These are phyloP conservation scores for Chlorella vulgaris DNA, from an alignment of 139 green algal genomes.

Conservation along the genomic window DNA sequence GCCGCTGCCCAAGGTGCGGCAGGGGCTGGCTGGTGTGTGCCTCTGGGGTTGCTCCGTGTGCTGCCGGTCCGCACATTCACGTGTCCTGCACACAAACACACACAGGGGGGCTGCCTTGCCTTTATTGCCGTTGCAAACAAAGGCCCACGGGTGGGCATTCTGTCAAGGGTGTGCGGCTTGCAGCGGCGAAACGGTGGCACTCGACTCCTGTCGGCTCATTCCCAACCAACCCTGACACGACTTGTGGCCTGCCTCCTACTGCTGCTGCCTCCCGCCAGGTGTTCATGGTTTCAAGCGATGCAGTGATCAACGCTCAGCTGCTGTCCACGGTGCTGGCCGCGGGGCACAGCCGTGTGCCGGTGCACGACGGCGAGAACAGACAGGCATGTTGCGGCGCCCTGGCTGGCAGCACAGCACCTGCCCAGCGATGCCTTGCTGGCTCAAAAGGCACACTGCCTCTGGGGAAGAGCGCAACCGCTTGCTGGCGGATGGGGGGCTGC, in stretches of 20 bases:
- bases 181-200: neutral
- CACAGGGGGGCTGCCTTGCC: too few species aligned
- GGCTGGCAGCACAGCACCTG: neutral
- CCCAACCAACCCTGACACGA: neutral
- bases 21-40: neutral
- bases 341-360: conserved; percentile 23
- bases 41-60: too few species aligned
- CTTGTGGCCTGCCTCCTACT: too few species aligned
- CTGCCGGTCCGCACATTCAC: too few species aligned
- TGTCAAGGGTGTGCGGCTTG: too few species aligned
- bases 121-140: too few species aligned
- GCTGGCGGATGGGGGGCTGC: too few species aligned
- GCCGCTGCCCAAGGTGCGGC: conserved; percentile 57
- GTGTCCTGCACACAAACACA: too few species aligned
- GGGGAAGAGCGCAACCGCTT: too few species aligned
- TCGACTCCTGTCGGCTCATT: neutral
- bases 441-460: neutral
- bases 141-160: too few species aligned
- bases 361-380: conserved; percentile 15
- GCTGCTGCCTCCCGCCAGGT: too few species aligned
- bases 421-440: neutral
- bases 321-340: conserved; percentile 28
- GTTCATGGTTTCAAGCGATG: conserved; percentile 78
- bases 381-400: neutral
- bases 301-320: conserved; percentile 62